A percentile compares a stretch with the other conserved stretches of the same genome.
Evolutionary conservation across 345 rosid genomes (phyloP).

Genomic region (Populus simonii): DNA sequence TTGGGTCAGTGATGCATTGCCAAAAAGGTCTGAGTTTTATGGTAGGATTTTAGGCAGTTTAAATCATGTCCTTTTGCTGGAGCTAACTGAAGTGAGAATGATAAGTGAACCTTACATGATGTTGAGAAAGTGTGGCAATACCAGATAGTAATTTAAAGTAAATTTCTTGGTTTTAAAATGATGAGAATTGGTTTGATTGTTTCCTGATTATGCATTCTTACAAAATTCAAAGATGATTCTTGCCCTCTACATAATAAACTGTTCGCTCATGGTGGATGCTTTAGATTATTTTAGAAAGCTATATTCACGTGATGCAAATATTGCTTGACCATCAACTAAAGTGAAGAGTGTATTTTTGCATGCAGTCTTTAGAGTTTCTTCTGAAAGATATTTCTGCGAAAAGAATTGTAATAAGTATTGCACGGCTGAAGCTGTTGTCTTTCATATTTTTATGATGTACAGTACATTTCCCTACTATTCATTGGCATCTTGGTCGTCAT

Average conservation of each 20-base stretch:
- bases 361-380: neutral
- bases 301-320: neutral
- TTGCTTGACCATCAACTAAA: neutral
- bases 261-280: neutral
- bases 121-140: neutral
- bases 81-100: neutral
- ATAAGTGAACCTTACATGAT: neutral
- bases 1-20: neutral
- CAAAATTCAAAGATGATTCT: neutral
- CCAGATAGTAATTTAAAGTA: neutral
- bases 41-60: neutral
- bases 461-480: constrained; percentile 88
- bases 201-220: neutral
- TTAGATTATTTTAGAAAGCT: neutral
- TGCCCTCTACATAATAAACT: neutral
- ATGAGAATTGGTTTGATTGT: neutral
- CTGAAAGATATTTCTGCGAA: too few species aligned
- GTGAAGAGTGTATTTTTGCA: neutral
- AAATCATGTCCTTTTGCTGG: neutral
- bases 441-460: constrained; percentile 34
- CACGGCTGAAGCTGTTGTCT: constrained; percentile 18
- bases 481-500: constrained; percentile 88
- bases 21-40: neutral
- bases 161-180: neutral
- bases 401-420: neutral